Conservation (phyloP, 768 basidiomycete genomes). For the Candolleomyces efflorescens region DNA sequence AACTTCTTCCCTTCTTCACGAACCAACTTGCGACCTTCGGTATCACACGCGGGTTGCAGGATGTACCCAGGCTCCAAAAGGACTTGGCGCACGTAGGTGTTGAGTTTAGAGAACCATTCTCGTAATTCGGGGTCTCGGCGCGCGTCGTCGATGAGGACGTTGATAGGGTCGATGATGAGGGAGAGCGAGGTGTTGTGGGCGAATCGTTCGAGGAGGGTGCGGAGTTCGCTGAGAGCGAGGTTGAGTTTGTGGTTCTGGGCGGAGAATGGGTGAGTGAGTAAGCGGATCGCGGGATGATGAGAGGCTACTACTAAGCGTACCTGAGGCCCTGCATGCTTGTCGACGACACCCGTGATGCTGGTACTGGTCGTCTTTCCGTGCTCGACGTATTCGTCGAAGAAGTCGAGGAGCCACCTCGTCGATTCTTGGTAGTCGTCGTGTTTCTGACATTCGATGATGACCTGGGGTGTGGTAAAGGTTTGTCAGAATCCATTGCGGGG, state of each 20-base stretch:
- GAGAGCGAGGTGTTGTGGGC: constrained; percentile 71
- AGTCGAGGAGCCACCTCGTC: constrained; percentile 66
- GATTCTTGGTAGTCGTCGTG: constrained; percentile 87
- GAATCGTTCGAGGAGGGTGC: constrained; percentile 86
- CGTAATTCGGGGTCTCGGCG: constrained; percentile 70
- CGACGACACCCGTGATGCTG: constrained; percentile 17
- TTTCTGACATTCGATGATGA: constrained; percentile 88
- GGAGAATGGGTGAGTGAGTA: neutral
- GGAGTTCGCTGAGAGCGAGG: constrained; percentile 56
- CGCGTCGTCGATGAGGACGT: constrained; percentile 71
- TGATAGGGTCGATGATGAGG: constrained; percentile 63
- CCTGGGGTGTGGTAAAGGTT: constrained; percentile 29
- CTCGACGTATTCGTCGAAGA: constrained; percentile 56
- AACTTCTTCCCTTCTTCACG: constrained; percentile 35
- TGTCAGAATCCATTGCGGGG: neutral
- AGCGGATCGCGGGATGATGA: neutral
- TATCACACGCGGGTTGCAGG: constrained; percentile 70
- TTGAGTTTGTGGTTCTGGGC: constrained; percentile 53
- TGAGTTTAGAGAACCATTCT: constrained; percentile 64
- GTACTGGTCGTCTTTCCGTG: constrained; percentile 36
- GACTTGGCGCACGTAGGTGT: constrained; percentile 64
- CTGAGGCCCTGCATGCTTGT: constrained; percentile 17
- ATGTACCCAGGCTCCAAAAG: constrained; percentile 84
- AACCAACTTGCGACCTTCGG: constrained; percentile 34
- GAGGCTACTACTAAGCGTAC: too few species aligned